Evolutionary conservation across 2,329 filamentous ascomycete species (phyloP), one percentile per base, ranked within the genome.

Genomic region (Dactylonectria macrodidyma): DNA sequence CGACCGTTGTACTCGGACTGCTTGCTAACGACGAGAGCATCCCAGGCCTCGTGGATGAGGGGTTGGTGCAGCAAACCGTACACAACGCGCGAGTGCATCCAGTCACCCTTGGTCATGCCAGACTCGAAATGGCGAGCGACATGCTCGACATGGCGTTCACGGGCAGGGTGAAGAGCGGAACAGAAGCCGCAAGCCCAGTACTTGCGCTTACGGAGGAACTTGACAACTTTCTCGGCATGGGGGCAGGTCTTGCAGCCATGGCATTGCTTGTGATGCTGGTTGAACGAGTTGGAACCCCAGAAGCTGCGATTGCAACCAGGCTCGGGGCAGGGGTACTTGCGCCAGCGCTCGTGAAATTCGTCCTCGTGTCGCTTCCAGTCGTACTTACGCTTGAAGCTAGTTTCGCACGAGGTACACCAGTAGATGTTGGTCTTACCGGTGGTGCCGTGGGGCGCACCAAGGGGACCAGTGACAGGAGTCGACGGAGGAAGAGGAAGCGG

Each of bases 171-270:
- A 48, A 92, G 84, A 16, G 86, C 87, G 4, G 88, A 90, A 73
- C 90, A 92, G 79, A 92, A 92, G 30, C 90, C 90, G 71, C 90
- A 92, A 1, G 89, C 90, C 87, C 90, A 92, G 46, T 90, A 89
- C 78, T 89, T 90, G 71, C 89, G 86, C 81, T 91, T 90, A 67
- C 86, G 86, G 68, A 89, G 85, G 60, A 89, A 90, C 74, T 86
- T 87, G 75, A 90, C 89, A 22, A 91, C 89, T 71, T 88, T 88
- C 71, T 91, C 88, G 56, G 89, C 89, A 73, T 91, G 90, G 5
- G 90, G 89, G 70, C 90, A 91, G 4, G 89, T 89, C 75, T 89
- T 89, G 80, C 89, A 90, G 68, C 88, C 86, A 75, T 91, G 90
- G 66, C 89, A 88, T 63, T 89, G 88, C 74, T 89, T 90, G 81